These are phyloP conservation scores for Raffaelea deltoideospora DNA, from an alignment of 2,329 filamentous ascomycete species.

Conservation along the genomic window DNA sequence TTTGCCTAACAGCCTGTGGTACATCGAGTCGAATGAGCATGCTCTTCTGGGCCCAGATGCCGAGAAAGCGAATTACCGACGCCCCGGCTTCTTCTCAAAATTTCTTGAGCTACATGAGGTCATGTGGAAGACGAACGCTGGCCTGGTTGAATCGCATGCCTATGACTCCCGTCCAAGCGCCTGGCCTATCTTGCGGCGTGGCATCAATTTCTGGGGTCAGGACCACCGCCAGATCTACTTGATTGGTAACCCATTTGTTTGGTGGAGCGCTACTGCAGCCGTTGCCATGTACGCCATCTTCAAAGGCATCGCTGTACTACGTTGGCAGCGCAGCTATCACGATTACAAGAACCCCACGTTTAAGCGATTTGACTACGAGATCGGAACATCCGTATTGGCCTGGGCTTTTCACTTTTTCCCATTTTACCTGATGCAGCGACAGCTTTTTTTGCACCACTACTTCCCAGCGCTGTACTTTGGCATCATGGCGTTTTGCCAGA, in stretches of 20 bases:
- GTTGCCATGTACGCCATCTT: slow-evolving; percentile 65
- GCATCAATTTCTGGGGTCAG: slow-evolving; percentile 99
- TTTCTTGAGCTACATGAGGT: slow-evolving; percentile 96
- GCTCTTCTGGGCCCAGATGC: slow-evolving; percentile 57
- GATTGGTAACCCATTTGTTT: slow-evolving; percentile 85
- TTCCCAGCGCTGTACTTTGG: slow-evolving; percentile 95
- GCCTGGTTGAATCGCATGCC: slow-evolving; percentile 86
- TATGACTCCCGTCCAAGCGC: slow-evolving; percentile 93
- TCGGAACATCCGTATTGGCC: slow-evolving; percentile 76
- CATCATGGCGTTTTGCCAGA: slow-evolving; percentile 75
- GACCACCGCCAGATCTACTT: slow-evolving; percentile 92
- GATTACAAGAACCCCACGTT: slow-evolving; percentile 74
- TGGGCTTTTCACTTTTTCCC: slow-evolving; percentile 99
- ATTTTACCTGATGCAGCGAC: slow-evolving; percentile 94
- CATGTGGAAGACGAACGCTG: slow-evolving; percentile 98
- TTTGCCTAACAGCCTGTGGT: slow-evolving; percentile 94
- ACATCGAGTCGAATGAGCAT: slow-evolving; percentile 82
- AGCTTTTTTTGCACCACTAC: slow-evolving; percentile 97
- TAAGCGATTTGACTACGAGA: slow-evolving; percentile 96
- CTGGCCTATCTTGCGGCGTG: slow-evolving; percentile 82
- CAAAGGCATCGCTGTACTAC: slow-evolving; percentile 74
- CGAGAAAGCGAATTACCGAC: slow-evolving; percentile 91
- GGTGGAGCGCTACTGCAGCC: slow-evolving; percentile 76
- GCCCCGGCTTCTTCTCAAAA: slow-evolving; percentile 92
- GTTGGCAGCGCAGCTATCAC: slow-evolving; percentile 86